A percentile compares a stretch with the other conserved stretches of the same genome.
phyloP scores from a whole-genome alignment of 306 rosid species.

The Senna siamea region DNA sequence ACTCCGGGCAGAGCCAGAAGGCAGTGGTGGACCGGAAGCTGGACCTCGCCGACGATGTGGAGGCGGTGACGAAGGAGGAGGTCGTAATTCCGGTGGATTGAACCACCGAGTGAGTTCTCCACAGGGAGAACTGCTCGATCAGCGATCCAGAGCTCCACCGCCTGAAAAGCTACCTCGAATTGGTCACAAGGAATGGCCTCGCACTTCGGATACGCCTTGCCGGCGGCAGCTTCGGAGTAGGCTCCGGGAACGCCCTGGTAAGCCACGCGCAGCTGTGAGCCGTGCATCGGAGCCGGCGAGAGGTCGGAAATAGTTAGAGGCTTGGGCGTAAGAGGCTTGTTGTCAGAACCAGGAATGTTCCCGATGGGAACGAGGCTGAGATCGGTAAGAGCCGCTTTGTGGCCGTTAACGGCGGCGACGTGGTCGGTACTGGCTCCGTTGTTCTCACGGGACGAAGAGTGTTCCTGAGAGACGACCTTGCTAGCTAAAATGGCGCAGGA shows the following conservation, averaged over 20 bases:
- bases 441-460: conserved; percentile 16
- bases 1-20: conserved; percentile 85
- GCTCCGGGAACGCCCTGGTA: conserved; percentile 99
- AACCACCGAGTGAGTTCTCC: conserved; percentile 94
- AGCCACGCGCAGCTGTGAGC: conserved; percentile 81
- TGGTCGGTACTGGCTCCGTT: conserved; percentile 39
- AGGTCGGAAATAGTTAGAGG: conserved; percentile 85
- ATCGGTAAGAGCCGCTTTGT: conserved; percentile 53
- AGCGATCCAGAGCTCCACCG: conserved; percentile 97
- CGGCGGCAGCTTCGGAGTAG: conserved; percentile 96
- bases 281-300: conserved; percentile 99
- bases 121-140: conserved; percentile 92
- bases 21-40: conserved; percentile 93
- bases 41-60: conserved; percentile 97
- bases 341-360: conserved; percentile 24
- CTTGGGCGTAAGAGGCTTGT: conserved; percentile 53
- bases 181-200: conserved; percentile 98
- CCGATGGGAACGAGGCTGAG: conserved; percentile 72
- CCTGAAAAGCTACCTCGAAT: conserved; percentile 93
- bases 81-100: conserved; percentile 93
- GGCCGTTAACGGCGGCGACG: conserved; percentile 71
- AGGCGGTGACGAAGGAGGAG: conserved; percentile 98
- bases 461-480: conserved; percentile 68
- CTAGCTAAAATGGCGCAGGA: conserved; percentile 87
- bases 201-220: conserved; percentile 88